phyloP scores from a whole-genome alignment of 2,329 filamentous ascomycete genomes.

The Fusarium phyllophilum region DNA sequence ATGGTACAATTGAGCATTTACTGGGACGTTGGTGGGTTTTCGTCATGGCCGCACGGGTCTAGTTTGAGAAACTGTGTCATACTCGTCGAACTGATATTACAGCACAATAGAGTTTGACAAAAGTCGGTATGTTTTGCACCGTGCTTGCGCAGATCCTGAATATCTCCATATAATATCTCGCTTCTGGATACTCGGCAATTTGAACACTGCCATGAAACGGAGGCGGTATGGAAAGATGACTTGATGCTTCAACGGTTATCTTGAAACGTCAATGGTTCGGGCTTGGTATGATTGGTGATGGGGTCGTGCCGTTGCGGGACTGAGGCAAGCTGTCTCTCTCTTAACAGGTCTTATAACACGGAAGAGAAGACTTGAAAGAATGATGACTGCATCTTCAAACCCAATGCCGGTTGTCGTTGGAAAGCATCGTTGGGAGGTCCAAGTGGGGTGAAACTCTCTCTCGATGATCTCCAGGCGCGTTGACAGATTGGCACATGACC shows the following conservation, averaged over 20 bases:
- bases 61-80: neutral
- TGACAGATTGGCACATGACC: neutral
- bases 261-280: conserved; percentile 9
- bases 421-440: neutral
- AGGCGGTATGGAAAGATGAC: neutral
- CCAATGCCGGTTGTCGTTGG: neutral
- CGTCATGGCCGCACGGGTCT: neutral
- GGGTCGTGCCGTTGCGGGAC: neutral
- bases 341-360: neutral
- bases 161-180: neutral
- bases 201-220: neutral
- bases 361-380: neutral
- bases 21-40: neutral
- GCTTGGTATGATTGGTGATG: neutral
- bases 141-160: neutral
- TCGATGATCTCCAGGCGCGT: neutral
- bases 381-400: neutral
- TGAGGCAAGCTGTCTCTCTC: neutral
- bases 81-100: neutral
- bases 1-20: neutral
- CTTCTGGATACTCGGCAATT: neutral
- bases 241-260: neutral
- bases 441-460: neutral
- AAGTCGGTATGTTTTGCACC: neutral
- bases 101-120: neutral